Conservation (phyloP, 306 rosid genomes). For the Styphnolobium japonicum region DNA sequence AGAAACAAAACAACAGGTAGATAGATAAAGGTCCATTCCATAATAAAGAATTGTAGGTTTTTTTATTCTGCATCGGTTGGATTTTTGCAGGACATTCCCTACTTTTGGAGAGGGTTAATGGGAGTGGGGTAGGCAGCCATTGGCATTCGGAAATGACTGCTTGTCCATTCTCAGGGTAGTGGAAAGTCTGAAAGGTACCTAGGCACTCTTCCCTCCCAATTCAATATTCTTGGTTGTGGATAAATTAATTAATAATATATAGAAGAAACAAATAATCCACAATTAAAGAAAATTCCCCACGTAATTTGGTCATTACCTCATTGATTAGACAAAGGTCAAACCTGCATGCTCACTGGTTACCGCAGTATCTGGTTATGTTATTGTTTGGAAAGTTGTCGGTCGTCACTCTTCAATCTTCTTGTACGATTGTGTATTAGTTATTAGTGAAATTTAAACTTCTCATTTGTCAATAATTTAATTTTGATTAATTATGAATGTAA, state of each 20-base stretch:
- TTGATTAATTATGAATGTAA: too few species aligned
- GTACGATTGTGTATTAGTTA: too few species aligned
- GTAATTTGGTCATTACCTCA: not conserved
- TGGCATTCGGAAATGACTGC: constrained; percentile 2
- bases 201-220: not conserved
- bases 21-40: not conserved
- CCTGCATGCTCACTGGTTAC: too few species aligned
- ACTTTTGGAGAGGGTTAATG: not conserved
- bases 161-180: constrained; percentile 17
- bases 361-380: too few species aligned
- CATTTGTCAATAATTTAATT: too few species aligned
- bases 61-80: not conserved
- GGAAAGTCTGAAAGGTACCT: not conserved
- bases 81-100: constrained; percentile 30
- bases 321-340: constrained; percentile 1
- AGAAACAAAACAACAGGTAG: not conserved
- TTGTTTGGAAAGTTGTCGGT: not conserved
- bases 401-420: not conserved
- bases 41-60: not conserved
- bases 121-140: constrained; percentile 31
- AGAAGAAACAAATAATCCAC: not conserved
- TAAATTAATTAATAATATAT: not conserved
- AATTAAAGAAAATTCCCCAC: not conserved
- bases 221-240: constrained; percentile 1
- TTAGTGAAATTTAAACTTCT: too few species aligned